A percentile compares a stretch with the other conserved stretches of the same genome.
Conservation (phyloP, 768 basidiomycete genomes). For the Lactifluus hygrophoroides region DNA sequence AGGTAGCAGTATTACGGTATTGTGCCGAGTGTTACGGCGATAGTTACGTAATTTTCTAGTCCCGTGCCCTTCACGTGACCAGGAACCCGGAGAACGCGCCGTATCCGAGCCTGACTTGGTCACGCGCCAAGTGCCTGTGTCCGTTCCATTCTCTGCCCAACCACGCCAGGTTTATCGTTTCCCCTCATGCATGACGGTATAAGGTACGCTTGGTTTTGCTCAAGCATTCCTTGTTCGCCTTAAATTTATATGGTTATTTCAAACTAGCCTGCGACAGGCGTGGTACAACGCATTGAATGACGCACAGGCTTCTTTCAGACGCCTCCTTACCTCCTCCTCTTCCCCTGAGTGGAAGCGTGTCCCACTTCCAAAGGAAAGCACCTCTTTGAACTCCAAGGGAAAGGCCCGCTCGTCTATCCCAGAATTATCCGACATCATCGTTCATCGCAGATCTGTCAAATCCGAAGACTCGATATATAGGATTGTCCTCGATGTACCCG, state of each 20-base stretch:
- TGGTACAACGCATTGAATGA: slow-evolving; percentile 71
- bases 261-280: slow-evolving; percentile 64
- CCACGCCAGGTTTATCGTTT: neutral
- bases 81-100: slow-evolving; percentile 5
- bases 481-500: slow-evolving; percentile 70
- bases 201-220: slow-evolving; percentile 31
- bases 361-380: slow-evolving; percentile 34
- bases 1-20: no score
- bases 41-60: slow-evolving; percentile 9
- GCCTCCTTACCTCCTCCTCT: slow-evolving; percentile 61
- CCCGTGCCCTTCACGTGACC: slow-evolving; percentile 12
- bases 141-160: neutral
- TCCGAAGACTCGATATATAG: slow-evolving; percentile 72
- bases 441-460: slow-evolving; percentile 66
- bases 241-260: neutral
- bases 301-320: slow-evolving; percentile 71
- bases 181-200: slow-evolving; percentile 42
- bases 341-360: slow-evolving; percentile 79
- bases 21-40: neutral
- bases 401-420: slow-evolving; percentile 50
- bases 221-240: slow-evolving; percentile 17
- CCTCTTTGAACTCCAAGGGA: slow-evolving; percentile 45
- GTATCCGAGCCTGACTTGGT: neutral
- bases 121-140: neutral
- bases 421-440: slow-evolving; percentile 60